These are phyloP conservation scores for Alternaria hordeiaustralica DNA, from an alignment of 2,329 filamentous ascomycete genomes.

Conservation along the genomic window DNA sequence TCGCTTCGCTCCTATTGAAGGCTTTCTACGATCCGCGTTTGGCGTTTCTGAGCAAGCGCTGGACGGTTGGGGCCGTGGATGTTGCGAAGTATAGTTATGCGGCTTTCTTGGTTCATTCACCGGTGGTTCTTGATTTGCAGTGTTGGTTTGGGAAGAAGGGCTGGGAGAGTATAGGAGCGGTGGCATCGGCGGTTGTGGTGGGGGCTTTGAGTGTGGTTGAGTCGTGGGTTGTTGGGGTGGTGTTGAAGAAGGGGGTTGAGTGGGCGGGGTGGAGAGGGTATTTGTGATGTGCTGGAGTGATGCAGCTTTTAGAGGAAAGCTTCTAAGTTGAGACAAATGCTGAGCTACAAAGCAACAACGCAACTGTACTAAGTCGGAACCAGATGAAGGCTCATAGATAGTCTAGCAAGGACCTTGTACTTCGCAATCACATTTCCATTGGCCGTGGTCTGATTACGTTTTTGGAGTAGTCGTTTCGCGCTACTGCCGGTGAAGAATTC, in stretches of 20 bases:
- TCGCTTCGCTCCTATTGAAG: not conserved
- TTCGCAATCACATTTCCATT: too few species aligned
- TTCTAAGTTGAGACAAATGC: too few species aligned
- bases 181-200: slow-evolving; percentile 16
- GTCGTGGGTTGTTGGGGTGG: slow-evolving; percentile 16
- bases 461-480: too few species aligned
- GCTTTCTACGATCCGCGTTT: not conserved
- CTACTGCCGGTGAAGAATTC: too few species aligned
- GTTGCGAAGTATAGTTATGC: not conserved
- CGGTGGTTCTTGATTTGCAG: not conserved
- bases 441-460: too few species aligned
- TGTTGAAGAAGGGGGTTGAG: slow-evolving; percentile 9
- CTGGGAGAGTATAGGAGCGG: not conserved
- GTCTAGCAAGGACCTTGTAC: too few species aligned
- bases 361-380: too few species aligned
- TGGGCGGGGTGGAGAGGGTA: not conserved
- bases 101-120: not conserved
- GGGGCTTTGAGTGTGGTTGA: slow-evolving; percentile 7
- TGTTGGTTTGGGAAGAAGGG: not conserved
- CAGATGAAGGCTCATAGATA: too few species aligned
- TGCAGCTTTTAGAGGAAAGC: too few species aligned
- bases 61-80: not conserved
- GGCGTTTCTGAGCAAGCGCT: not conserved
- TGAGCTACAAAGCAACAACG: too few species aligned
- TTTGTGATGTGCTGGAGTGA: too few species aligned